phyloP scores from a whole-genome alignment of 306 rosid genomes.

The Gillenia trifoliata region DNA sequence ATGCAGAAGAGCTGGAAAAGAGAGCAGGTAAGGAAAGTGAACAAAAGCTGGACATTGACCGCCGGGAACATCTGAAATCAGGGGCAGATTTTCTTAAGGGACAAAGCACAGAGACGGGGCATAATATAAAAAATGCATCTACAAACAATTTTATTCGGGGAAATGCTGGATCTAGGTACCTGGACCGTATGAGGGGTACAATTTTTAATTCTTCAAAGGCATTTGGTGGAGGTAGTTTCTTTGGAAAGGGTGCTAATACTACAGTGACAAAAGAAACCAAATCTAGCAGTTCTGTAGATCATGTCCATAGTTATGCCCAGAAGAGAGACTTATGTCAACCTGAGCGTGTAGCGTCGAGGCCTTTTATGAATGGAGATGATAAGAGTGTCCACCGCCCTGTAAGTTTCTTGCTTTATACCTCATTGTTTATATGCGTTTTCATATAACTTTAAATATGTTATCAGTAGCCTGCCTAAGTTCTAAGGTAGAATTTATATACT shows the following conservation, averaged over 20 bases:
- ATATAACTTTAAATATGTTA: not conserved
- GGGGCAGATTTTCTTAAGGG: conserved; percentile 55
- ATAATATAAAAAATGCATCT: conserved; percentile 43
- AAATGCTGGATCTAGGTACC: conserved; percentile 75
- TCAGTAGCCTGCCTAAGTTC: conserved; percentile 5
- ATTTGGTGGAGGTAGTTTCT: conserved; percentile 63
- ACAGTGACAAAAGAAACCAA: conserved; percentile 61
- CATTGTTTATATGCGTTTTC: conserved; percentile 2
- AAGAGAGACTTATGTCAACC: conserved; percentile 55
- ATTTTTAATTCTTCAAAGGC: conserved; percentile 88
- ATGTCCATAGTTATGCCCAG: conserved; percentile 44
- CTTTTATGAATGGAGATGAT: conserved; percentile 60
- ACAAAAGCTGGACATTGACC: conserved; percentile 63
- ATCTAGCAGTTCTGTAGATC: conserved; percentile 59
- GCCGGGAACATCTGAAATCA: conserved; percentile 55
- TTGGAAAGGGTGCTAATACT: conserved; percentile 62
- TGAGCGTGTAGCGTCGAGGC: conserved; percentile 57
- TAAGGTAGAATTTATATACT: not conserved
- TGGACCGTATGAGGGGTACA: conserved; percentile 92
- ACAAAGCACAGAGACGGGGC: conserved; percentile 46
- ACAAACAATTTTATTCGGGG: conserved; percentile 49
- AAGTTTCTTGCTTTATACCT: conserved; percentile 38
- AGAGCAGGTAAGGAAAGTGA: conserved; percentile 78
- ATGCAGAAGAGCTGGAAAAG: conserved; percentile 85
- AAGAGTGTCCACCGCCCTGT: conserved; percentile 61